Base-by-base conservation (phyloP, 2,329 filamentous ascomycete genomes). In the Pochonia chlamydosporia region DNA sequence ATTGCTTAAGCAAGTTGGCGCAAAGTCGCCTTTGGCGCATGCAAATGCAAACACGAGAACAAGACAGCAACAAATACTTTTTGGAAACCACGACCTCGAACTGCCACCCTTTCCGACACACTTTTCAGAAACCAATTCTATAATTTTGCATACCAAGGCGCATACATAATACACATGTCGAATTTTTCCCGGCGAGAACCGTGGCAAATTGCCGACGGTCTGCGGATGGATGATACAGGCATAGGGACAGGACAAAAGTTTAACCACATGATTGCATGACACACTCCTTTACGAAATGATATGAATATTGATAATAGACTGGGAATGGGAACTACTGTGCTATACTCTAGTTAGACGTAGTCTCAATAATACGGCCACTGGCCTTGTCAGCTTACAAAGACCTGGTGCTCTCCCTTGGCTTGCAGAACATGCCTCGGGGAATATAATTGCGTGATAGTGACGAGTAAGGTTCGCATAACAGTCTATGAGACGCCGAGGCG, bases 1-100 rank as follows among this genome's bases (percentile, higher is more conserved):
- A 50, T 62, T 8, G 56, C 58, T 7, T 65, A 53, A 49, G 40
- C 23, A 23, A 44, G 9, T 26, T 40, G 5, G 39, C 23, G n/a
- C n/a, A n/a, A n/a, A n/a, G n/a, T n/a, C n/a, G n/a, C n/a, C n/a
- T n/a, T n/a, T n/a, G n/a, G n/a, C n/a, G n/a, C n/a, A n/a, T n/a
- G n/a, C n/a, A n/a, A n/a, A n/a, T n/a, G n/a, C n/a, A n/a, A n/a
- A n/a, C n/a, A n/a, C n/a, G n/a, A n/a, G n/a, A n/a, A n/a, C n/a
- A n/a, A n/a, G n/a, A n/a, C n/a, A n/a, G n/a, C n/a, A n/a, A n/a
- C n/a, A n/a, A n/a, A n/a, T n/a, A n/a, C 3, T 16, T 18, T 16
- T 10, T 18, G 31, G 31, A 35, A 16, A 18, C 20, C 5, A 5
- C 23, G 35, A 20, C 18, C 3, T 39, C 9, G 31, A 20, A 39